These are phyloP conservation scores for Sphenostylis stenocarpa DNA, from an alignment of 306 rosid genomes.

Conservation along the genomic window DNA sequence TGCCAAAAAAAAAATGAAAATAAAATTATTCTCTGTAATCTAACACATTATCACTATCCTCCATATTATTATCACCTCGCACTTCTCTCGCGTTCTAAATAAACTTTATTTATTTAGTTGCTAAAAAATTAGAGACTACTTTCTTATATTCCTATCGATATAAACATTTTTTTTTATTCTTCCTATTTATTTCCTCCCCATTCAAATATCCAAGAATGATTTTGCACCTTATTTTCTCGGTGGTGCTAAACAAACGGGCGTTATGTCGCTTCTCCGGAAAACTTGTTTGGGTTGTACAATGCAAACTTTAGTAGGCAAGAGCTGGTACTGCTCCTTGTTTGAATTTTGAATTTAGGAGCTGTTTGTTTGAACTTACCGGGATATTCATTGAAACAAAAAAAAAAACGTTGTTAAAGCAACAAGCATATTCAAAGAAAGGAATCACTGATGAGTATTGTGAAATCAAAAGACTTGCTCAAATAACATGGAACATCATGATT, in stretches of 20 bases:
- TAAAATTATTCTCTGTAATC: too few relatives aligned
- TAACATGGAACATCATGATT: neutral
- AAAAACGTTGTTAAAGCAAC: slow-evolving; percentile 1
- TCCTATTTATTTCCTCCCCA: neutral
- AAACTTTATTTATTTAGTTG: too few relatives aligned
- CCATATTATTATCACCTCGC: too few relatives aligned
- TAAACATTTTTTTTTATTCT: neutral
- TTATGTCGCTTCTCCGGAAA: too few relatives aligned
- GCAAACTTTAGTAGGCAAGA: slow-evolving; percentile 51
- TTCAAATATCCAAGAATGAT: neutral
- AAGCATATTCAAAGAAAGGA: neutral
- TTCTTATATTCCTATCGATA: neutral
- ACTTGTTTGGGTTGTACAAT: slow-evolving; percentile 38
- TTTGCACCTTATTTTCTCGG: neutral
- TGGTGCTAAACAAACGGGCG: too few relatives aligned
- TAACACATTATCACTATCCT: too few relatives aligned
- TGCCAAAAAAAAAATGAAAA: too few relatives aligned
- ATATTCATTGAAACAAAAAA: neutral
- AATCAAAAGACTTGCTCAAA: neutral
- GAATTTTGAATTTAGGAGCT: slow-evolving; percentile 57
- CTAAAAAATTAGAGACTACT: too few relatives aligned
- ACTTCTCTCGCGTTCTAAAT: too few relatives aligned
- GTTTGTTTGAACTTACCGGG: slow-evolving; percentile 63
- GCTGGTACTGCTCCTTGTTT: slow-evolving; percentile 52
- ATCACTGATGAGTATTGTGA: neutral